These are phyloP conservation scores for Rhodosporidiobolus sp. DNA, from an alignment of 768 basidiomycete species.

Conservation along the genomic window DNA sequence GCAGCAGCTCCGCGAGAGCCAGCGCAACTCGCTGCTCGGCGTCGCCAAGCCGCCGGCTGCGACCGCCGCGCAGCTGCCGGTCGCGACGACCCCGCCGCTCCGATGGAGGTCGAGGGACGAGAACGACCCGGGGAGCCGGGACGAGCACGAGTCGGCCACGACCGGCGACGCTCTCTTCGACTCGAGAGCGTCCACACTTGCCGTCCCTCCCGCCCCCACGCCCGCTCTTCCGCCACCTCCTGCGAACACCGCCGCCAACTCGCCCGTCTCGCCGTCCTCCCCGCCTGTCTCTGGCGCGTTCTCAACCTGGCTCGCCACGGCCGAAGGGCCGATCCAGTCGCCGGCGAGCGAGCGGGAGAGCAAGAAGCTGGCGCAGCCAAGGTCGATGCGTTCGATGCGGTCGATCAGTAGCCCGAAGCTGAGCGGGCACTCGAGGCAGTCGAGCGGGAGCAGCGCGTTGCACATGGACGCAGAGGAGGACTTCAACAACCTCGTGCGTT, in stretches of 20 bases:
- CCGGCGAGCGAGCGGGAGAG: no score
- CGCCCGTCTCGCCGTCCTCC: no score
- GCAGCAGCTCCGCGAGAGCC: not conserved
- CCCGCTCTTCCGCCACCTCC: no score
- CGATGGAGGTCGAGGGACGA: not conserved
- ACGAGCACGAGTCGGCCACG: no score
- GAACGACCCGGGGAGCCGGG: not conserved
- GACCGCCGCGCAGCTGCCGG: no score
- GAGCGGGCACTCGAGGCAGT: not conserved
- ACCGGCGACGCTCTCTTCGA: not conserved
- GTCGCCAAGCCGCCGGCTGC: not conserved
- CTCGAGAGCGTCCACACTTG: no score
- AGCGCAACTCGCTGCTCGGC: not conserved
- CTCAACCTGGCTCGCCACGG: not conserved
- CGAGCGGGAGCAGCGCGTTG: conserved; percentile 13
- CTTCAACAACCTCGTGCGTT: conserved; percentile 10
- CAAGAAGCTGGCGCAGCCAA: no score
- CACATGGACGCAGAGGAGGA: not conserved
- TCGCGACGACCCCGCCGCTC: not conserved
- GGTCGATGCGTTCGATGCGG: no score
- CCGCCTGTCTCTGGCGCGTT: not conserved
- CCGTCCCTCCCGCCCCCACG: no score
- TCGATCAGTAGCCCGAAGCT: not conserved
- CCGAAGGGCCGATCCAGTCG: not conserved
- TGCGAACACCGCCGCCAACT: no score